Conservation (phyloP, 192 early-diverging fungal species). For the Coemansia sp. region DNA sequence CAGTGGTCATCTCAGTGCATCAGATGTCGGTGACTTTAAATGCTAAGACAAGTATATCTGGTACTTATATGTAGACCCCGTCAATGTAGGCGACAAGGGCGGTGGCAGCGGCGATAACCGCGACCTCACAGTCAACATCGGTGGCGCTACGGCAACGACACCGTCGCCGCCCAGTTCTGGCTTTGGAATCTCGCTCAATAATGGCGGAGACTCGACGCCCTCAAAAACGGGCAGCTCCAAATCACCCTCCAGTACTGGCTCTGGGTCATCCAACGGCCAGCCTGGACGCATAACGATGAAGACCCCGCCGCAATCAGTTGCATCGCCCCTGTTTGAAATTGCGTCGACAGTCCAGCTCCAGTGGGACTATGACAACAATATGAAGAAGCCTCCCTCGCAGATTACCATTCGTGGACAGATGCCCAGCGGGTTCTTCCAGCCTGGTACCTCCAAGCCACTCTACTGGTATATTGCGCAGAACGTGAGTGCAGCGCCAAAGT, state of each 20-base stretch:
- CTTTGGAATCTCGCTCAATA: slow-evolving; percentile 36
- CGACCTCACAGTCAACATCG: slow-evolving; percentile 24
- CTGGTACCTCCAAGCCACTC: slow-evolving; percentile 50
- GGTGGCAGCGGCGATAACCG: slow-evolving; percentile 15
- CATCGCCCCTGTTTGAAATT: slow-evolving; percentile 50
- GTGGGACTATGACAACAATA: slow-evolving; percentile 53
- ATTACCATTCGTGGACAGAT: slow-evolving; percentile 51
- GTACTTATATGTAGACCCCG: not conserved
- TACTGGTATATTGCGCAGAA: slow-evolving; percentile 55
- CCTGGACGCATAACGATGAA: slow-evolving; percentile 53
- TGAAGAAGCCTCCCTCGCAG: slow-evolving; percentile 45
- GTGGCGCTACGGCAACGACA: slow-evolving; percentile 17
- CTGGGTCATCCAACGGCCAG: slow-evolving; percentile 51
- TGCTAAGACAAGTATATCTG: not conserved
- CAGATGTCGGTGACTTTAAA: not conserved
- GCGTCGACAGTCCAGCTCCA: slow-evolving; percentile 45
- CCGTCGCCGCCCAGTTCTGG: slow-evolving; percentile 8
- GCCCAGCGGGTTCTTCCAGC: slow-evolving; percentile 43
- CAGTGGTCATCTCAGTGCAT: not conserved
- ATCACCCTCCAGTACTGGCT: slow-evolving; percentile 29
- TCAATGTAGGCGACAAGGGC: not conserved
- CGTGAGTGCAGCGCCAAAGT: slow-evolving; percentile 32
- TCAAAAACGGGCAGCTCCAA: slow-evolving; percentile 41
- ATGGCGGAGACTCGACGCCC: slow-evolving; percentile 15
- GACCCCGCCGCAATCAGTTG: slow-evolving; percentile 45